Conservation (phyloP, 2,329 filamentous ascomycete species). For the Furcasterigmium sp. region DNA sequence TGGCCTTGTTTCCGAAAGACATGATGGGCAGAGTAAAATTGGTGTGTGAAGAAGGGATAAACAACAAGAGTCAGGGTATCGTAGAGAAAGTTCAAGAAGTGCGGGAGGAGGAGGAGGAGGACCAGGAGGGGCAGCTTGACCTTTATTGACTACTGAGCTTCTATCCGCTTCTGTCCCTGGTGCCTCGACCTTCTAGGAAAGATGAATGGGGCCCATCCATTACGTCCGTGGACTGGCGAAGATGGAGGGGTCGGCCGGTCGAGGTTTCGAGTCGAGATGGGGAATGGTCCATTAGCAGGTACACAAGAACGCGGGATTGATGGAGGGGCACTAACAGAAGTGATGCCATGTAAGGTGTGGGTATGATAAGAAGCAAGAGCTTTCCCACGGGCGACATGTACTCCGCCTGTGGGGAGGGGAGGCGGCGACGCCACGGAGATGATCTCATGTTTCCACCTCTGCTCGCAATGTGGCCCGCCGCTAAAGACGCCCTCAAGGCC, state of each 20-base stretch:
- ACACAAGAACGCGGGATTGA: too few species aligned
- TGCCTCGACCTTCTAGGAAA: background rate
- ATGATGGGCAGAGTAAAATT: slow-evolving; percentile 32
- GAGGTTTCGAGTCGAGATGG: too few species aligned
- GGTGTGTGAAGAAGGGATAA: background rate
- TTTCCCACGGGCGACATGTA: background rate
- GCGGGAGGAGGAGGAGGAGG: background rate
- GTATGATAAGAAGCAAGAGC: too few species aligned
- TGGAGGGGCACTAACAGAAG: background rate
- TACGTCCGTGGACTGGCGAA: too few species aligned
- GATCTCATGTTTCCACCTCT: background rate
- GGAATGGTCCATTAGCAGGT: too few species aligned
- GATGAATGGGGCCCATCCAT: too few species aligned
- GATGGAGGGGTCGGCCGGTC: too few species aligned
- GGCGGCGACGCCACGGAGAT: background rate
- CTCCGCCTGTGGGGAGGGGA: background rate
- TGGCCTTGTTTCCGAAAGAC: slow-evolving; percentile 51
- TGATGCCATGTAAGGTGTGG: background rate
- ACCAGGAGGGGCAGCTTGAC: background rate
- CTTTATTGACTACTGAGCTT: background rate
- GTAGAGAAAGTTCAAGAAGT: background rate
- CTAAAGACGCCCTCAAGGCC: too few species aligned
- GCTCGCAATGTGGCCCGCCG: background rate
- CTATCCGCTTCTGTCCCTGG: too few species aligned
- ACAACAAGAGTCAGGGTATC: background rate